phyloP scores from a whole-genome alignment of 2,329 filamentous ascomycete species.

The Alternaria conjuncta region DNA sequence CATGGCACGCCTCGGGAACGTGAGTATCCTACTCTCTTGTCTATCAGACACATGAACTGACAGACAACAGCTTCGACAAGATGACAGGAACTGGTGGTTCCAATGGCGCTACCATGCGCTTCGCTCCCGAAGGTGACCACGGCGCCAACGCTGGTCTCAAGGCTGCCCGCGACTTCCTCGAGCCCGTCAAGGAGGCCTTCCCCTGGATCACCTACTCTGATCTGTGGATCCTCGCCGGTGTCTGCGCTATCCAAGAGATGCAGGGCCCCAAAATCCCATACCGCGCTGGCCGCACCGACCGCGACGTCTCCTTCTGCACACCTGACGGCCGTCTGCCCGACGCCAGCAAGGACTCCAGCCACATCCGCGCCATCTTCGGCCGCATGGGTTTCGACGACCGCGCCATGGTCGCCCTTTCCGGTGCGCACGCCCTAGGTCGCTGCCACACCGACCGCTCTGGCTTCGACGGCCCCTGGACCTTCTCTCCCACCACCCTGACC shows the following conservation, averaged over 20 bases:
- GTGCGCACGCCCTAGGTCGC: slow-evolving; percentile 80
- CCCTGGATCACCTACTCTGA: slow-evolving; percentile 98
- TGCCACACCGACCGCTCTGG: slow-evolving; percentile 90
- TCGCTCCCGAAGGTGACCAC: slow-evolving; percentile 85
- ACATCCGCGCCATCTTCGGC: slow-evolving; percentile 90
- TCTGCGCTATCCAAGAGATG: slow-evolving; percentile 92
- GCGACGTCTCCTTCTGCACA: slow-evolving; percentile 82
- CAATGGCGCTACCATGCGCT: slow-evolving; percentile 97
- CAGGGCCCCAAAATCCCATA: slow-evolving; percentile 86
- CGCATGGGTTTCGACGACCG: slow-evolving; percentile 98
- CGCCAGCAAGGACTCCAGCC: slow-evolving; percentile 73
- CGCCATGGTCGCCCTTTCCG: slow-evolving; percentile 92
- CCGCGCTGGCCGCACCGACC: slow-evolving; percentile 83
- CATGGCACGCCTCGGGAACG: slow-evolving; percentile 93
- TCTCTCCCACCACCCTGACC: slow-evolving; percentile 78
- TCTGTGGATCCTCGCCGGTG: slow-evolving; percentile 90
- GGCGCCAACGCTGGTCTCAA: slow-evolving; percentile 92
- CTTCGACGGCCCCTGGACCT: slow-evolving; percentile 85
- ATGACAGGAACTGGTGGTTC: slow-evolving; percentile 87
- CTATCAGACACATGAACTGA: slow-evolving; percentile 12
- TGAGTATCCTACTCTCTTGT: slow-evolving; percentile 27
- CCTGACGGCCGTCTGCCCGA: slow-evolving; percentile 92
- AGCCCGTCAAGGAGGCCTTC: slow-evolving; percentile 86
- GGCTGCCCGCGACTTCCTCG: slow-evolving; percentile 87
- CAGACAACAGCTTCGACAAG: slow-evolving; percentile 69